Base-by-base conservation (phyloP, 2,329 filamentous ascomycete genomes). In the Pseudopithomyces chartarum region DNA sequence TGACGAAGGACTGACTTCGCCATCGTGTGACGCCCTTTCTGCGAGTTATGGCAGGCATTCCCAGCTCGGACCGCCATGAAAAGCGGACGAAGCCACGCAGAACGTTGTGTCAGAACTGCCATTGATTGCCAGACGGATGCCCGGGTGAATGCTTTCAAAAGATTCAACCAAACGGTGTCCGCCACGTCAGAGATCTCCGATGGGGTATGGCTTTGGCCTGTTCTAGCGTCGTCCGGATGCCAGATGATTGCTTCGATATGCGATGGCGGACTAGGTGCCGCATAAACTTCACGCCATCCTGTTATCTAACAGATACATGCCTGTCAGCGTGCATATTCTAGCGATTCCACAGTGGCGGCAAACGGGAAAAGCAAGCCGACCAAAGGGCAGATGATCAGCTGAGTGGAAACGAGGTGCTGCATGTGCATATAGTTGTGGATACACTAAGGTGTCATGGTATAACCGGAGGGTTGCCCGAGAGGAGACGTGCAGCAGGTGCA, bases 161-260 rank as follows among this genome's bases (percentile, higher is more conserved):
- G 60, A 62, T 71, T 77, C 73, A 76, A 77, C 77, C 76, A 79
- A 71, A 76, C 75, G 76, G 69, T 68, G 73, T 60, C 73, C 76
- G 79, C 79, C 79, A 82, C 79, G 79, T 82, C 79, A 81, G 79
- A 79, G 79, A 77, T 81, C 78, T 79, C 77, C 79, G 78, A 79
- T 74, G 73, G 76, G 72, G 74, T 71, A 76, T 73, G 73, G 47
- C 73, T 78, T 73, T 76, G 77, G 77, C 75, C 74, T 70, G 73
- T 75, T 73, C 78, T 80, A 80, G 78, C 76, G 76, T 77, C 62
- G 66, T 63, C 66, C 66, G 68, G 64, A 71, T 71, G 64, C 71
- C 72, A 76, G 73, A 75, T 76, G 73, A 77, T 75, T 76, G 76
- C 74, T 66, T 76, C 67, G 72, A 75, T 71, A 76, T 78, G 73